phyloP scores from a whole-genome alignment of 805 yeast species.

The Geotrichum ghanense region DNA sequence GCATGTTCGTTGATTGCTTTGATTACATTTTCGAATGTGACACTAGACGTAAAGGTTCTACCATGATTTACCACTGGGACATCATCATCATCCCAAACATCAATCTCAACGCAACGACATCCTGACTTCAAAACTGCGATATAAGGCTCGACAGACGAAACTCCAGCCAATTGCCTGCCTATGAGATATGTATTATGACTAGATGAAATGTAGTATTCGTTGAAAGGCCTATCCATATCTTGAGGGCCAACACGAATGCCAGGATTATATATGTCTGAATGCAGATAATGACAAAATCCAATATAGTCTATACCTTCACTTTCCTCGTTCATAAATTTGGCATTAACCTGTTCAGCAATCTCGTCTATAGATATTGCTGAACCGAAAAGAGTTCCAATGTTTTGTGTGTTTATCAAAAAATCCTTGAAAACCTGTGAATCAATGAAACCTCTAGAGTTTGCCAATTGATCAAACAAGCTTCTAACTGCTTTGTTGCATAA shows the following conservation, averaged over 20 bases:
- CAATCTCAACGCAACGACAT: conserved; percentile 90
- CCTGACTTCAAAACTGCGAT: conserved; percentile 81
- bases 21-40: conserved; percentile 58
- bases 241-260: conserved; percentile 13
- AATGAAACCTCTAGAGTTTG: not conserved
- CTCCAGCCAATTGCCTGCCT: conserved; percentile 83
- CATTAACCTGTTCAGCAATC: conserved; percentile 7
- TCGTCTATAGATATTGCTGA: conserved; percentile 5
- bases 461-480: not conserved
- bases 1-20: conserved; percentile 73
- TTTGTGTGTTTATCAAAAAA: not conserved
- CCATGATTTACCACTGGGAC: conserved; percentile 93
- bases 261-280: conserved; percentile 7
- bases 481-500: not conserved
- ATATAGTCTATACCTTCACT: conserved; percentile 29
- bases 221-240: conserved; percentile 54
- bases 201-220: conserved; percentile 80
- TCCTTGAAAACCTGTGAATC: not conserved
- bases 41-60: conserved; percentile 63
- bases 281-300: conserved; percentile 25
- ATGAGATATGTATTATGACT: conserved; percentile 88
- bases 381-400: not conserved
- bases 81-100: conserved; percentile 78
- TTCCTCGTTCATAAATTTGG: conserved; percentile 8
- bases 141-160: conserved; percentile 82